phyloP scores from a whole-genome alignment of 2,329 filamentous ascomycete genomes.

The Colletotrichum shisoi region DNA sequence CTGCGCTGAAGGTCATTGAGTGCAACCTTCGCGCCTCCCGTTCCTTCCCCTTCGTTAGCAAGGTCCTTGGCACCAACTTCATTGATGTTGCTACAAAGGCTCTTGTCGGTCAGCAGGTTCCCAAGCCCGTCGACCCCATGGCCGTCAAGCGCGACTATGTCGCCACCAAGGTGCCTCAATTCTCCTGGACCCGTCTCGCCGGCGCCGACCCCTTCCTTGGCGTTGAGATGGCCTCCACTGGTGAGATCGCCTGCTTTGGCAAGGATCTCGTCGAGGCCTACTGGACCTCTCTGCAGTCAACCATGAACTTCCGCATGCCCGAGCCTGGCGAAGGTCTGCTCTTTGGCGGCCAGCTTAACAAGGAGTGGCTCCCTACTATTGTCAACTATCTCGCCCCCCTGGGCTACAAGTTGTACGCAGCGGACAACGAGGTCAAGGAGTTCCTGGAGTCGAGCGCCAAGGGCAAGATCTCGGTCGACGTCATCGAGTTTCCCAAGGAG shows the following conservation, averaged over 20 bases:
- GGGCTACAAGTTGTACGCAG: slow-evolving; percentile 93
- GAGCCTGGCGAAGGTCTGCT: slow-evolving; percentile 94
- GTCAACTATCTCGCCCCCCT: slow-evolving; percentile 88
- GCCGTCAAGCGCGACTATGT: slow-evolving; percentile 86
- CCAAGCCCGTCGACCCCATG: slow-evolving; percentile 89
- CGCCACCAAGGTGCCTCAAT: slow-evolving; percentile 97
- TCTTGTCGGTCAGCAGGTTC: slow-evolving; percentile 83
- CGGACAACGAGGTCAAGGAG: slow-evolving; percentile 79
- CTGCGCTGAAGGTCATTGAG: slow-evolving; percentile 92
- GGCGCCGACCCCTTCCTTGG: slow-evolving; percentile 97
- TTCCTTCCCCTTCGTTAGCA: slow-evolving; percentile 98
- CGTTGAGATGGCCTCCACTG: slow-evolving; percentile 96
- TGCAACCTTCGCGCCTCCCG: slow-evolving; percentile 97
- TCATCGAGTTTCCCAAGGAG: slow-evolving; percentile 95
- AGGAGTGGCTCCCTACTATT: slow-evolving; percentile 76
- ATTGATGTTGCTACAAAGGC: slow-evolving; percentile 95
- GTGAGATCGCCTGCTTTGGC: slow-evolving; percentile 98
- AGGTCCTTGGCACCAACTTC: slow-evolving; percentile 95
- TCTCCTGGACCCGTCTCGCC: slow-evolving; percentile 97
- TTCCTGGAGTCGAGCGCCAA: slow-evolving; percentile 78
- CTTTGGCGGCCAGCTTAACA: slow-evolving; percentile 83
- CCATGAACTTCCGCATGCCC: slow-evolving; percentile 99
- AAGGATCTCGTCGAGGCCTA: slow-evolving; percentile 96
- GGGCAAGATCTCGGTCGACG: slow-evolving; percentile 75
- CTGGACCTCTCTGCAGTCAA: slow-evolving; percentile 94